Evolutionary conservation across 768 basidiomycete species (phyloP), one percentile per base, ranked within the genome.

Genomic region (Paxillus involutus): DNA sequence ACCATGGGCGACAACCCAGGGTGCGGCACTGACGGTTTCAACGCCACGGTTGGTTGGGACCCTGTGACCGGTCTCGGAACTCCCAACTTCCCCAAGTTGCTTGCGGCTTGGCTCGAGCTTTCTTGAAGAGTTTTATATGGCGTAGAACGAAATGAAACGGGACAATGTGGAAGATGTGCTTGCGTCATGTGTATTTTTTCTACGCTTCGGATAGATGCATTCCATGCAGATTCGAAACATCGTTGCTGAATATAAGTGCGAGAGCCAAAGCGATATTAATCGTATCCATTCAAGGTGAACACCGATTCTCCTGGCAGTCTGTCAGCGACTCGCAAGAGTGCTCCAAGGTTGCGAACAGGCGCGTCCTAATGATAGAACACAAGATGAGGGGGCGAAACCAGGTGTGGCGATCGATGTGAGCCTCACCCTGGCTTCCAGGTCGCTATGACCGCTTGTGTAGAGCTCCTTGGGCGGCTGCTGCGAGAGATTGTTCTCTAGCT

Each of bases 81-180:
- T 7, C 71, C 67, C 26, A 77, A 85, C 60, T 87, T 84, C 64
- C 61, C 72, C 44, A 76, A 75, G 53, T 66, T 88, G 51, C 63
- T 78, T 36, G 67, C 70, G 52, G 72, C 69, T 52, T 77, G 75
- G 75, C 47, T 78, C 32, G 57, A 44, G 2, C 64, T 80, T 29
- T 75, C 75, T 24, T 73, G 63, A 74, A 16, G 17, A 30, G 14
- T 50, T 37, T 32, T 10, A 32, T 16, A 14, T 29, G 16, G 26
- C 26, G 19, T 17, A 53, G 14, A 29, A 16, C 13, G 24, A n/a
- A 30, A 29, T 4, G 43, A 44, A 3, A 7, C 29, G 6, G 21
- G 35, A 24, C 16, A 12, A 26, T 32, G 19, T 42, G 4, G 4
- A 37, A 26, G 19, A 21, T 10, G 17, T 17, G 10, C 13, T 14